Conservation (phyloP, 139 green algal genomes). For the Auxenochlorella pyrenoidosa region DNA sequence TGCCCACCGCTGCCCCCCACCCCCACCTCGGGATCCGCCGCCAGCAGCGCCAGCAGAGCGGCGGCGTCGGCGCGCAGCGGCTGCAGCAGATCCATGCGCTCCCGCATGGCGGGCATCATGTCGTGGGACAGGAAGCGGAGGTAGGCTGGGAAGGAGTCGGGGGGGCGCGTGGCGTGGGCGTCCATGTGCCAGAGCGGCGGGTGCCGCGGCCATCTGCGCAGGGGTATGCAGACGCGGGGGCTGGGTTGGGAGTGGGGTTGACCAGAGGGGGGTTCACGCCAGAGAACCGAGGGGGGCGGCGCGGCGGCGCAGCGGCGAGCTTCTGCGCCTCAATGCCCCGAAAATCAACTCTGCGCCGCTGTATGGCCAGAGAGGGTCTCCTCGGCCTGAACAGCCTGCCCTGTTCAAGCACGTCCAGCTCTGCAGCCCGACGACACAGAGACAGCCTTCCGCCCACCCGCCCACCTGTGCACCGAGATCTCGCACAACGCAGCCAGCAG, state of each 20-base stretch:
- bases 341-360: too few relatives aligned
- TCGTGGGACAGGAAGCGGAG: constrained; percentile 27
- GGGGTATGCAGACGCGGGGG: neutral
- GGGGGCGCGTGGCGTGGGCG: neutral
- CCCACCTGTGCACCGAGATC: constrained; percentile 29
- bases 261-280: too few relatives aligned
- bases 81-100: constrained; percentile 30
- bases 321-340: too few relatives aligned
- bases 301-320: too few relatives aligned
- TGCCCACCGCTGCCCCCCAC: too few relatives aligned
- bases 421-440: too few relatives aligned
- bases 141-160: constrained; percentile 17
- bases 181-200: constrained; percentile 10
- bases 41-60: constrained; percentile 28
- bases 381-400: too few relatives aligned
- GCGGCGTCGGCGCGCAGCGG: constrained; percentile 13
- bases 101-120: constrained; percentile 26
- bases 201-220: constrained; percentile 18
- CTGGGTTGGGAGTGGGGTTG: neutral
- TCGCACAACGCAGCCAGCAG: constrained; percentile 22
- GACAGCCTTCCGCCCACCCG: too few relatives aligned
- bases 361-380: too few relatives aligned
- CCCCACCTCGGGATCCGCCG: constrained; percentile 19
- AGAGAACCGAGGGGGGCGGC: too few relatives aligned
- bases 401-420: too few relatives aligned